Evolutionary conservation across 495 filamentous ascomycete genomes (phyloP).

Genomic region (Neurospora sp.): DNA sequence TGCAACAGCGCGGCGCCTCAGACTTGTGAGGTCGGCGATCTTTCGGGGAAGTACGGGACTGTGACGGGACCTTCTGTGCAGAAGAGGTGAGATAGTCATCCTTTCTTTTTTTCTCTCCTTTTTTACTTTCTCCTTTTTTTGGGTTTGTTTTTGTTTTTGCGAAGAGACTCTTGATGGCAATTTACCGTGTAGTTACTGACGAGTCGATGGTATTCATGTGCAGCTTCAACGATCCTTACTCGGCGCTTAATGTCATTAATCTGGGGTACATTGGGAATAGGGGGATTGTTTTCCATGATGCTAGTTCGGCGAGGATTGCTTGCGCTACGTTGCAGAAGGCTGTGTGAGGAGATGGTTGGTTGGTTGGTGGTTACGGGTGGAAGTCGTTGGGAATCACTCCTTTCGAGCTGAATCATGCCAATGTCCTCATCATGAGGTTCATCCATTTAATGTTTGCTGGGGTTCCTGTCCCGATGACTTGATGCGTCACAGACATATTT

Average conservation of each 20-base stretch:
- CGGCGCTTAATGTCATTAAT: constrained; percentile 45
- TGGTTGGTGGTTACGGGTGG: neutral
- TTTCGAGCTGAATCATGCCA: neutral
- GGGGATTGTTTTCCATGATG: constrained; percentile 61
- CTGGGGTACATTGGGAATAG: constrained; percentile 65
- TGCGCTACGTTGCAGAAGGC: constrained; percentile 52
- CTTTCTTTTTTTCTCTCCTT: neutral
- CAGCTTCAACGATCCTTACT: constrained; percentile 38
- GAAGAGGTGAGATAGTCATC: constrained; percentile 18
- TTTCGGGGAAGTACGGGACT: constrained; percentile 70
- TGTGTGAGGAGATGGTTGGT: neutral
- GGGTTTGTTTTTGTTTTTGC: too few relatives aligned
- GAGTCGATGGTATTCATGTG: too few relatives aligned
- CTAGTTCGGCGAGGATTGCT: constrained; percentile 51
- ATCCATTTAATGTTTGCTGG: neutral
- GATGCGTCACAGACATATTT: neutral
- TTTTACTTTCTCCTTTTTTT: too few relatives aligned
- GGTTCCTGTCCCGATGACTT: neutral
- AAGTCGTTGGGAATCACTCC: neutral
- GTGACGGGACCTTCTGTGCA: constrained; percentile 34
- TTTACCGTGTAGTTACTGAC: too few relatives aligned
- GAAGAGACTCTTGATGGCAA: too few relatives aligned
- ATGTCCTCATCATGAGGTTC: neutral
- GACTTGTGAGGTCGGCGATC: constrained; percentile 73
- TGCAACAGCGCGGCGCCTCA: constrained; percentile 53